Evolutionary conservation across 208 protist genomes (phyloP).

Genomic region (Endotrypanum monterogeii): DNA sequence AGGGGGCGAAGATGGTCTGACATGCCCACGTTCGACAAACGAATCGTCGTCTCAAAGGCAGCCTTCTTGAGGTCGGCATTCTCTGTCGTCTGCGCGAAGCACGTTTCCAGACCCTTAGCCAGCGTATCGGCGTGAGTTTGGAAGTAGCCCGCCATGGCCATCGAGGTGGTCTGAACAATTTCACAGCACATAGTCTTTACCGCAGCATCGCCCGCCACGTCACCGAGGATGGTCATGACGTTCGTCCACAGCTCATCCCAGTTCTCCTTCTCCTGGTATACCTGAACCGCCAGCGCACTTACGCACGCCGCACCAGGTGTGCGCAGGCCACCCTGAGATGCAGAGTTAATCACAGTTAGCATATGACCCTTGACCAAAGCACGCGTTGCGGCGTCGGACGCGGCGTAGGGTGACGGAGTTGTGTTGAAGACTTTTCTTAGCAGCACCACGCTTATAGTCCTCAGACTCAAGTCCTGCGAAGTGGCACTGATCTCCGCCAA

Average conservation of each 20-base stretch:
- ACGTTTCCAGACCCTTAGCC: conserved; percentile 55
- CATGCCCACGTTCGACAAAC: conserved; percentile 47
- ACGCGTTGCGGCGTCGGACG: conserved; percentile 47
- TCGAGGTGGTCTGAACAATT: conserved; percentile 61
- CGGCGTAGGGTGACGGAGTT: conserved; percentile 50
- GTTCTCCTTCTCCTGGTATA: conserved; percentile 60
- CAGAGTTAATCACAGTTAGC: conserved; percentile 60
- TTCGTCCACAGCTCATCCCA: conserved; percentile 81
- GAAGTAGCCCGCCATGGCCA: conserved; percentile 62
- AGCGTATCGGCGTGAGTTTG: conserved; percentile 39
- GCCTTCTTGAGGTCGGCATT: conserved; percentile 44
- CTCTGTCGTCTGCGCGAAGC: conserved; percentile 35
- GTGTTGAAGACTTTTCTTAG: conserved; percentile 76
- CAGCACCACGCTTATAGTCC: conserved; percentile 68
- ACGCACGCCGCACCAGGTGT: conserved; percentile 76
- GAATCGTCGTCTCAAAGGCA: conserved; percentile 67
- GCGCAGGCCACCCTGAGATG: conserved; percentile 53
- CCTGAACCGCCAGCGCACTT: conserved; percentile 64
- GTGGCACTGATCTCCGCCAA: conserved; percentile 61
- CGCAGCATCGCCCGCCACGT: conserved; percentile 36
- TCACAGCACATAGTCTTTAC: conserved; percentile 81
- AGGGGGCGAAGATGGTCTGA: conserved; percentile 42
- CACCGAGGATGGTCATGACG: conserved; percentile 65
- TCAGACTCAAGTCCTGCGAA: conserved; percentile 38
- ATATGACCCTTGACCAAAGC: conserved; percentile 54